Evolutionary conservation across 2,329 filamentous ascomycete genomes (phyloP), one percentile per base, ranked within the genome.

Genomic region (Fusarium vanettenii): DNA sequence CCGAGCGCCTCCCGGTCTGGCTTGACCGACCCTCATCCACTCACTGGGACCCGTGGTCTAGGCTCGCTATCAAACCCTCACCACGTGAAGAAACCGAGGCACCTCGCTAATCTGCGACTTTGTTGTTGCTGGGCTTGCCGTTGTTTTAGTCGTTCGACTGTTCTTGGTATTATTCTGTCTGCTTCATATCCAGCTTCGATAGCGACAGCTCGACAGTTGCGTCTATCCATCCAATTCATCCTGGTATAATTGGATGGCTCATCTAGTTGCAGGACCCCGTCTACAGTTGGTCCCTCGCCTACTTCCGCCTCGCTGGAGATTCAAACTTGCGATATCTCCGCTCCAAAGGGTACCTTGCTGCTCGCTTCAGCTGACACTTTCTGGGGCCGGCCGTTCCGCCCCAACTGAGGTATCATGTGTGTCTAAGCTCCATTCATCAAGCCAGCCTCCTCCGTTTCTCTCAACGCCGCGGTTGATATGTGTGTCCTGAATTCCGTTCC

Each of bases 351-450:
- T 55, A 45, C 61, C 39, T 18, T 39, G 27, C 55, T 50, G 65
- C 60, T 56, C 64, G 52, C 71, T 63, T 62, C 55, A 41, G 56
- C 41, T 60, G 67, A 65, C 68, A 41, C 20, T 56, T 64, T 27
- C n/a, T 45, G 22, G 35, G 27, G 33, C 72, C 61, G 48, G 16
- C 45, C 48, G 25, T 67, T 63, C 71, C 64, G 71, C 37, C 57
- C 35, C 48, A 52, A 55, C 27, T 31, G 31, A 69, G 67, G 71
- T 65, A 74, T 73, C 68, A 56, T 71, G 56, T 48, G 43, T 62
- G 50, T 59, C 69, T 66, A 50, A 65, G 60, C 37, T 45, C 37
- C 22, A 33, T 56, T 55, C 37, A 50, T 56, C 31, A 56, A 70
- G 43, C 62, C 45, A 70, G 43, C 62, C 45, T 66, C 20, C 8